Conservation (phyloP, 1,284 basidiomycete genomes). For the Schizophyllum commune region DNA sequence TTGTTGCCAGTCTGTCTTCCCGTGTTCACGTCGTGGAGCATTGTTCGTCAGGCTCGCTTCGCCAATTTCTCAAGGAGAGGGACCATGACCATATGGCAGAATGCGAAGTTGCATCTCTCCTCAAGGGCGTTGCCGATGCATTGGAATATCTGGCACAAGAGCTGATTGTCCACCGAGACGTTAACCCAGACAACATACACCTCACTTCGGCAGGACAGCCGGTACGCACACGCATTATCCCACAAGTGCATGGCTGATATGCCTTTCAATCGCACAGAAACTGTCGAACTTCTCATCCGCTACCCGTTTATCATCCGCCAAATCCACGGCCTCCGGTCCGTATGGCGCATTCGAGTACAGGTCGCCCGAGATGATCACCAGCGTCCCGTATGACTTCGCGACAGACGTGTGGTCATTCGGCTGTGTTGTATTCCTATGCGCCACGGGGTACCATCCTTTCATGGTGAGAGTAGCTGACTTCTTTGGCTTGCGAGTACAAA, state of each 20-base stretch:
- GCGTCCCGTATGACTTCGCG: constrained; percentile 20
- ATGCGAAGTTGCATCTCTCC: constrained; percentile 28
- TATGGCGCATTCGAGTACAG: not conserved
- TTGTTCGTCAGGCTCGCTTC: constrained; percentile 34
- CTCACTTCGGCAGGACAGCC: constrained; percentile 25
- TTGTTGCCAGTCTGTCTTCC: constrained; percentile 33
- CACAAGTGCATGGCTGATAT: not conserved
- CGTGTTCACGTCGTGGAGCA: constrained; percentile 37
- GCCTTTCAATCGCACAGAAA: constrained; percentile 23
- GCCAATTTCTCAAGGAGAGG: constrained; percentile 14
- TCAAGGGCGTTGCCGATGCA: constrained; percentile 33
- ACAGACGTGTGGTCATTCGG: constrained; percentile 35
- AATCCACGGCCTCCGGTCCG: constrained; percentile 4
- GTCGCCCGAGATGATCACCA: constrained; percentile 24
- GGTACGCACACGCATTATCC: constrained; percentile 18
- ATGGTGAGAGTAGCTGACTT: constrained; percentile 10
- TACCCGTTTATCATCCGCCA: constrained; percentile 15
- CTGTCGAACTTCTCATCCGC: constrained; percentile 28
- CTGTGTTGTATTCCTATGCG: constrained; percentile 23
- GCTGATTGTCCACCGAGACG: constrained; percentile 29
- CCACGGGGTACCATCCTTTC: constrained; percentile 20
- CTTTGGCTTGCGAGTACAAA: not conserved
- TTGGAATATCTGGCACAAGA: constrained; percentile 36
- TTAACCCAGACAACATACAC: constrained; percentile 27
- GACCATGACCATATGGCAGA: constrained; percentile 19